A percentile compares a stretch with the other conserved stretches of the same genome.
Evolutionary conservation across 148 eudicot species (phyloP).

Genomic region (Amaranthus cruentus): DNA sequence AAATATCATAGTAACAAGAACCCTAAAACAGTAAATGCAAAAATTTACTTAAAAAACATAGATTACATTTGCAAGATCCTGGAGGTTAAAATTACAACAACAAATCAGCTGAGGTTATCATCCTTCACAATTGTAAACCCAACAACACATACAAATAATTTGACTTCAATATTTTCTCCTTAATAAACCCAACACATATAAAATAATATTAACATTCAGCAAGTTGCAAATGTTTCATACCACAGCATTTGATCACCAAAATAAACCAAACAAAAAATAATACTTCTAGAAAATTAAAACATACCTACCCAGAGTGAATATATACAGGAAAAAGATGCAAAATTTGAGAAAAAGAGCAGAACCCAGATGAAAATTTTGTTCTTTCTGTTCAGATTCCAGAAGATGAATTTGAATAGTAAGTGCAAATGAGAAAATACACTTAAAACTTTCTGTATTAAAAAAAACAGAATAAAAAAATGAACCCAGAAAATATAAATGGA

Average conservation of each 20-base stretch:
- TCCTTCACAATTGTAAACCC: background rate
- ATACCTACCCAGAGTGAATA: conserved; percentile 18
- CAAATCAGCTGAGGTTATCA: background rate
- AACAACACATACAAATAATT: too few species aligned
- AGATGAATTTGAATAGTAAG: background rate
- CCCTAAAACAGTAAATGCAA: background rate
- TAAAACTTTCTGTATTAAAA: background rate
- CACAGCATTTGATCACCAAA: background rate
- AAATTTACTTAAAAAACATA: too few species aligned
- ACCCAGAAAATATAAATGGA: background rate
- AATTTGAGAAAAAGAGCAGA: background rate
- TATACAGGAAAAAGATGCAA: conserved; percentile 3
- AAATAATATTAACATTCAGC: too few species aligned
- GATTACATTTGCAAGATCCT: background rate
- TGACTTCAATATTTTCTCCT: too few species aligned
- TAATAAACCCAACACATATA: background rate
- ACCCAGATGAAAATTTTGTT: conserved; percentile 24
- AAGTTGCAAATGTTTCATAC: background rate
- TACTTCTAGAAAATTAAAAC: background rate
- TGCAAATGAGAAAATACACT: background rate
- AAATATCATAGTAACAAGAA: background rate
- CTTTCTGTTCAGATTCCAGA: background rate
- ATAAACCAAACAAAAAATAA: background rate
- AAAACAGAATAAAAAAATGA: background rate
- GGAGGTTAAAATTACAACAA: background rate